These are phyloP conservation scores for Sarocladiaceae sp. DNA, from an alignment of 2,329 filamentous ascomycete genomes.

Conservation along the genomic window DNA sequence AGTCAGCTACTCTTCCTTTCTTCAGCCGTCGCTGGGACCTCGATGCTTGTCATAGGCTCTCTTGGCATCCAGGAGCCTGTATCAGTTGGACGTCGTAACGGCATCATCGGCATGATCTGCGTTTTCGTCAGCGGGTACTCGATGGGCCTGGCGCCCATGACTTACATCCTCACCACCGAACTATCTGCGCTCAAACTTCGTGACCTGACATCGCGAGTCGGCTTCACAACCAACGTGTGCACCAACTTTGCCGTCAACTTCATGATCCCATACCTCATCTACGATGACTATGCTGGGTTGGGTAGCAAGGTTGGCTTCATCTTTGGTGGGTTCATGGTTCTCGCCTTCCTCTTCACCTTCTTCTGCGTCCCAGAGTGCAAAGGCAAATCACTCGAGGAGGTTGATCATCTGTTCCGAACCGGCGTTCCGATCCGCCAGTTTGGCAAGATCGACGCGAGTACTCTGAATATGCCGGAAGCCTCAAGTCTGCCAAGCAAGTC, in stretches of 20 bases:
- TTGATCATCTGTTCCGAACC: slow-evolving; percentile 22
- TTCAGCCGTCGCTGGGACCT: no score
- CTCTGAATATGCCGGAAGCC: no score
- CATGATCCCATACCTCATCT: slow-evolving; percentile 29
- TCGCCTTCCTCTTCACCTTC: slow-evolving; percentile 14
- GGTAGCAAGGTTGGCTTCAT: slow-evolving; percentile 25
- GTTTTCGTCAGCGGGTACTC: slow-evolving; percentile 22
- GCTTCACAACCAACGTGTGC: slow-evolving; percentile 22
- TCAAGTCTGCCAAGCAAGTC: no score
- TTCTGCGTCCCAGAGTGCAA: slow-evolving; percentile 17
- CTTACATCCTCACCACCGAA: slow-evolving; percentile 27
- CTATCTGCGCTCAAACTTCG: slow-evolving; percentile 23
- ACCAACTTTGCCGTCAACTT: slow-evolving; percentile 28
- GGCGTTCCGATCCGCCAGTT: no score
- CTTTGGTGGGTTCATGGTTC: slow-evolving; percentile 11
- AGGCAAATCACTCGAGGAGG: slow-evolving; percentile 16
- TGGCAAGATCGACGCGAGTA: no score
- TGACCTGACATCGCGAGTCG: slow-evolving; percentile 22
- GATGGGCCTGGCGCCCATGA: slow-evolving; percentile 25
- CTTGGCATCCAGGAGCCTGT: slow-evolving; percentile 17
- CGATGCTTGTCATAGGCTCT: no score
- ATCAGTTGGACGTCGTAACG: slow-evolving; percentile 14
- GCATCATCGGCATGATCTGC: slow-evolving; percentile 22
- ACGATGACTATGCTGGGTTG: slow-evolving; percentile 26
- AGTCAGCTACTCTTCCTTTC: no score